Conservation (phyloP, 345 rosid genomes). For the Murraya koenigii region DNA sequence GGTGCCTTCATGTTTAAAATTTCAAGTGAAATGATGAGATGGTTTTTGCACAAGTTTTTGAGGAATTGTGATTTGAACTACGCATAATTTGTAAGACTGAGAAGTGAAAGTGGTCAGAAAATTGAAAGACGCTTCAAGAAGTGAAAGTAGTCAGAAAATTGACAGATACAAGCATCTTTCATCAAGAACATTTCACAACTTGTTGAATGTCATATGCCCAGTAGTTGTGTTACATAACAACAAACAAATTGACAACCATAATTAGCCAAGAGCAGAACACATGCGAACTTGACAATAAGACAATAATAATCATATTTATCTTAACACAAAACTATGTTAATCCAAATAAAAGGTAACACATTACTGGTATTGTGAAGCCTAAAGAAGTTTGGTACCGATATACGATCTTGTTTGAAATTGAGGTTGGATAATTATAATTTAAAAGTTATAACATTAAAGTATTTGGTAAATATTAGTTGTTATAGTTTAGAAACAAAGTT, state of each 20-base stretch:
- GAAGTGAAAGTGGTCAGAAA: background rate
- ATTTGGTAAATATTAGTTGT: too few relatives aligned
- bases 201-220: too few relatives aligned
- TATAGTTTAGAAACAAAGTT: too few relatives aligned
- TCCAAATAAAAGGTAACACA: background rate
- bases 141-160: background rate
- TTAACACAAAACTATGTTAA: background rate
- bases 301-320: background rate
- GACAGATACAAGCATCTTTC: too few relatives aligned
- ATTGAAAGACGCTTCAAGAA: too few relatives aligned
- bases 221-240: background rate
- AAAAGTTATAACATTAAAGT: too few relatives aligned
- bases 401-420: too few relatives aligned
- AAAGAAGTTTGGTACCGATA: too few relatives aligned
- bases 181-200: background rate
- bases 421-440: too few relatives aligned
- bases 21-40: background rate
- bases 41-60: background rate
- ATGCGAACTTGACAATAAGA: background rate
- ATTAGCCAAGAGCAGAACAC: background rate
- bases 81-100: background rate
- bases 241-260: background rate
- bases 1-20: background rate
- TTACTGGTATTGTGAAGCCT: conserved; percentile 22
- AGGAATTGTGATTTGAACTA: background rate